phyloP scores from a whole-genome alignment of 2,329 filamentous ascomycete genomes.

The Shiraia sp. region DNA sequence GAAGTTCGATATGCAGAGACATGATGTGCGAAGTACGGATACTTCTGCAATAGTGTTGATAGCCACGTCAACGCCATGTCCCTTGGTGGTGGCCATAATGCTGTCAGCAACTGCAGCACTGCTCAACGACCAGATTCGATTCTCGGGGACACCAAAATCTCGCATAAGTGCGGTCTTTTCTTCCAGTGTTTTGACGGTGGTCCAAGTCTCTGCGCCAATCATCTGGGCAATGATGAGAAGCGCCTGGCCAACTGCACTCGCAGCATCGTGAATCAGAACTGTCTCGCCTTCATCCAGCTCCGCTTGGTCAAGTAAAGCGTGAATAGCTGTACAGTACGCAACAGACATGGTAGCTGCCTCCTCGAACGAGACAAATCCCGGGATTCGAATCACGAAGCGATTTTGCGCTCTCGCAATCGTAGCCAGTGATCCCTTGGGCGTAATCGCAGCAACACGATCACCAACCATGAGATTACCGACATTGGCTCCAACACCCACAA shows the following conservation, averaged over 20 bases:
- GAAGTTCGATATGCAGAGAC: slow-evolving; percentile 49
- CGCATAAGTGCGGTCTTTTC: slow-evolving; percentile 25
- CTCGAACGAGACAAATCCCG: slow-evolving; percentile 26
- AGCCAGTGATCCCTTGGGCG: slow-evolving; percentile 19
- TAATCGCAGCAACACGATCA: slow-evolving; percentile 29
- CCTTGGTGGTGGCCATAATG: slow-evolving; percentile 29
- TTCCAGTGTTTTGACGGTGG: slow-evolving; percentile 27
- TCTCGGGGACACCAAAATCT: slow-evolving; percentile 23
- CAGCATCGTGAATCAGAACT: slow-evolving; percentile 35
- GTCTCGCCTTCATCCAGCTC: slow-evolving; percentile 37
- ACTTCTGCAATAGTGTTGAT: slow-evolving; percentile 32
- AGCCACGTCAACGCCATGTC: slow-evolving; percentile 42
- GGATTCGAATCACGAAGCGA: slow-evolving; percentile 22
- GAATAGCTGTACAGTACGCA: slow-evolving; percentile 26
- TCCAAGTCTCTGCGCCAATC: slow-evolving; percentile 25
- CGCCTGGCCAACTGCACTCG: slow-evolving; percentile 35
- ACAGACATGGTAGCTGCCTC: slow-evolving; percentile 24
- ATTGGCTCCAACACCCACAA: slow-evolving; percentile 10
- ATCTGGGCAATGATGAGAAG: slow-evolving; percentile 28
- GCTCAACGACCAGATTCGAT: slow-evolving; percentile 36
- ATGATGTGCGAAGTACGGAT: slow-evolving; percentile 40
- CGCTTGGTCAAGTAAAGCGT: slow-evolving; percentile 35
- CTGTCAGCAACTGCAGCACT: slow-evolving; percentile 27
- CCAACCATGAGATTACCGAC: slow-evolving; percentile 24
- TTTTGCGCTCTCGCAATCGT: slow-evolving; percentile 21